These are phyloP conservation scores for Diaporthe destruens DNA, from an alignment of 2,329 filamentous ascomycete species.

Conservation along the genomic window DNA sequence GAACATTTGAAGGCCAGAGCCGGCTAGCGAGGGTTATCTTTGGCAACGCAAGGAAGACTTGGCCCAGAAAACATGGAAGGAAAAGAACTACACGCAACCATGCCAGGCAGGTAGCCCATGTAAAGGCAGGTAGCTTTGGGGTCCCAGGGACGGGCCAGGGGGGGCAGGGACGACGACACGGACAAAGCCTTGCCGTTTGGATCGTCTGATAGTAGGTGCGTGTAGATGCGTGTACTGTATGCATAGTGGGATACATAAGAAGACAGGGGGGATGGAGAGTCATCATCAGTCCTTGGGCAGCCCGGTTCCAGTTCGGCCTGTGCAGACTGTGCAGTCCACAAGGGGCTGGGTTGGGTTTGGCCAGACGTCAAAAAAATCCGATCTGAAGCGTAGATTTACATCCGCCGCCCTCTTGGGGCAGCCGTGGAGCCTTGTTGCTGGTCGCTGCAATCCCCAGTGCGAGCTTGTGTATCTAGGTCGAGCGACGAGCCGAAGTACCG, in stretches of 20 bases:
- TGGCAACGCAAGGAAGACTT: not conserved
- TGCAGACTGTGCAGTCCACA: not conserved
- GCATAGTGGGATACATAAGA: slow-evolving; percentile 33
- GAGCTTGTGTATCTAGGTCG: not conserved
- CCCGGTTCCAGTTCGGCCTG: not conserved
- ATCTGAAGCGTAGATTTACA: slow-evolving; percentile 34
- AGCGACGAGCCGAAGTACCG: slow-evolving; percentile 23
- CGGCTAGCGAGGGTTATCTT: slow-evolving; percentile 36
- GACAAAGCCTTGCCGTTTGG: slow-evolving; percentile 34
- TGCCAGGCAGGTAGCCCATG: slow-evolving; percentile 20
- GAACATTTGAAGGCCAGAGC: slow-evolving; percentile 27
- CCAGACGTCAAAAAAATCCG: slow-evolving; percentile 29
- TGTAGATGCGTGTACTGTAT: slow-evolving; percentile 25
- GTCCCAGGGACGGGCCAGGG: slow-evolving; percentile 32
- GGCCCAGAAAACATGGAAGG: slow-evolving; percentile 21
- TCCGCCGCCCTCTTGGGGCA: slow-evolving; percentile 29
- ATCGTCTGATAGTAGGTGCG: slow-evolving; percentile 27
- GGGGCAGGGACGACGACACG: not conserved
- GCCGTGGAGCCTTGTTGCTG: slow-evolving; percentile 7
- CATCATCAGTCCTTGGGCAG: slow-evolving; percentile 13
- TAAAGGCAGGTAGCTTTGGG: slow-evolving; percentile 40
- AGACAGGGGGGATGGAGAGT: slow-evolving; percentile 20
- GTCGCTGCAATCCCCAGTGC: not conserved
- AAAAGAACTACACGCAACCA: slow-evolving; percentile 28
- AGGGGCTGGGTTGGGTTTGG: slow-evolving; percentile 4